These are phyloP conservation scores for Streptanthus diversifolius DNA, from an alignment of 345 rosid species.

Conservation along the genomic window DNA sequence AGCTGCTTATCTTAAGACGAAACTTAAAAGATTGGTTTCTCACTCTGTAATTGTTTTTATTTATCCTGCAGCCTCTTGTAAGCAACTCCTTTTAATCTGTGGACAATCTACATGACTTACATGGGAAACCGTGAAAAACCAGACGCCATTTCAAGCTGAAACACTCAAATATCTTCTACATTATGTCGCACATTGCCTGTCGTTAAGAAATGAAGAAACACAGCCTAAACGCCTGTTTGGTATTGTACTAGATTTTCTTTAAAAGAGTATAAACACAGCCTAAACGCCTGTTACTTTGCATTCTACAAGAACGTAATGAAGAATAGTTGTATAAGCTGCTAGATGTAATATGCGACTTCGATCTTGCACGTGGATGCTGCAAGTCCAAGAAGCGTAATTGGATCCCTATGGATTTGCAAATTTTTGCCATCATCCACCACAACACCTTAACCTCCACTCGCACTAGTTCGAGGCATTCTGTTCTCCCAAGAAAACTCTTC, in stretches of 20 bases:
- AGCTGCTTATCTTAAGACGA: background rate
- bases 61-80: conserved; percentile 60
- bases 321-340: background rate
- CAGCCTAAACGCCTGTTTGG: background rate
- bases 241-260: too few species aligned
- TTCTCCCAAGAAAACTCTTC: background rate
- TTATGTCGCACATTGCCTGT: background rate
- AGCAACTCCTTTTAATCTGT: conserved; percentile 84
- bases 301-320: background rate
- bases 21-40: too few species aligned
- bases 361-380: background rate
- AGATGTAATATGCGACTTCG: background rate
- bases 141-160: conserved; percentile 31
- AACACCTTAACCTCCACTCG: background rate
- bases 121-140: conserved; percentile 72
- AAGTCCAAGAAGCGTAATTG: background rate
- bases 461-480: background rate
- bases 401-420: background rate
- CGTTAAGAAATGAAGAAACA: background rate
- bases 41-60: background rate
- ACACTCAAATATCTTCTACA: background rate
- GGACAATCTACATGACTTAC: conserved; percentile 86
- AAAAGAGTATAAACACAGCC: background rate
- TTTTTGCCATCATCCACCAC: background rate
- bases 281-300: background rate